Evolutionary conservation across 2,329 filamentous ascomycete species (phyloP), one percentile per base, ranked within the genome.

Genomic region (Rutstroemia sp.): DNA sequence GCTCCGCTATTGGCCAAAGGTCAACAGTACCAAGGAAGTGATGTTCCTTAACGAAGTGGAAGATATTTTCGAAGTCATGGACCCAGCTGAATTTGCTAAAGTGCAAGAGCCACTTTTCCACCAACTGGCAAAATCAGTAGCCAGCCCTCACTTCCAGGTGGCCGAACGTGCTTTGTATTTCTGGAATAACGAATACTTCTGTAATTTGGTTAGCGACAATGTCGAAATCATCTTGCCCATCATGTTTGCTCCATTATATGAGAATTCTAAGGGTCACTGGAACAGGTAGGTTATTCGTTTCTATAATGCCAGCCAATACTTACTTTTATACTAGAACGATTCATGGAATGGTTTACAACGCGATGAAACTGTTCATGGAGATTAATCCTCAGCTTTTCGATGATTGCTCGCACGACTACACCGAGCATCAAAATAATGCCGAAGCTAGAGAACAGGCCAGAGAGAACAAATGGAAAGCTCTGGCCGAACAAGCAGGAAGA

Each of bases 171-270:
- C 94, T 5, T 80, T 99, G 27, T 99, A 99, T 75, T 99, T 99
- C 77, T 99, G 94, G 94, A 99, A 99, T 79, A 99, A 99, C 70
- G 94, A 99, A 72, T 99, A 99, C 72, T 99, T 99, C 75, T 99
- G 94, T 79, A 99, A 97, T 70, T 79, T 99, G 58, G 94, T 99
- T 64, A 96, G 92, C 76, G 94, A 99, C 74, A 99, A 99, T 67
- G 94, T 99, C 55, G 92, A 97, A 69, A 92, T 96, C 48, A 99
- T 99, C 66, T 79, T 99, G 46, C 94, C 94, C 3, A 99, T 99
- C 70, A 99, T 99, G 94, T 99, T 99, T 74, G 92, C 92, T 25
- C 92, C 94, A 2, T 79, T 99, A 30, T 99, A 96, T 67, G 94
- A 99, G 73, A 99, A 99, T 72, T 97, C 92, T 4, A 99, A 99